A percentile compares a stretch with the other conserved stretches of the same genome.
Evolutionary conservation across 148 eudicot species (phyloP).

Genomic region (Oxyria digyna): DNA sequence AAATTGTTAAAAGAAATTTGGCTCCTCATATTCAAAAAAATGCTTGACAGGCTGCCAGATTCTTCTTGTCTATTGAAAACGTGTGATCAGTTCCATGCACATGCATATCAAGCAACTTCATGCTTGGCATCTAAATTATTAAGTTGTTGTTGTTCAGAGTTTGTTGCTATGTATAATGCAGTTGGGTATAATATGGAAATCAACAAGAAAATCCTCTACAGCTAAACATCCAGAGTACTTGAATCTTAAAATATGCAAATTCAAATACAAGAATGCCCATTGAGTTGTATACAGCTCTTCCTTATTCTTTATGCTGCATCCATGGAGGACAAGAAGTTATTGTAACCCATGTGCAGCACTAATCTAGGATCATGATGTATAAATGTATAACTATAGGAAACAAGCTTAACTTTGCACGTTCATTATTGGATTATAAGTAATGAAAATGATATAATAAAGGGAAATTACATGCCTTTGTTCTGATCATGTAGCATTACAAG

Average conservation of each 20-base stretch:
- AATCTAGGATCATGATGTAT: not conserved
- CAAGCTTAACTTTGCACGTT: not conserved
- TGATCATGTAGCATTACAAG: not conserved
- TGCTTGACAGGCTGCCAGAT: conserved; percentile 4
- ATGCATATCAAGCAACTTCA: not conserved
- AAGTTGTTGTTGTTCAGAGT: not conserved
- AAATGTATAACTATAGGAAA: not conserved
- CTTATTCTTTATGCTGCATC: not conserved
- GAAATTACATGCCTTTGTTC: not conserved
- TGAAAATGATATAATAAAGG: not conserved
- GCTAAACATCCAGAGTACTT: not conserved
- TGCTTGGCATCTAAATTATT: not conserved
- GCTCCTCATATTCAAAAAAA: no score
- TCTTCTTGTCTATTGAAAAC: not conserved
- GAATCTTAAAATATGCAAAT: not conserved
- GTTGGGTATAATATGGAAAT: not conserved
- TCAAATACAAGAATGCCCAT: not conserved
- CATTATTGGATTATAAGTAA: no score
- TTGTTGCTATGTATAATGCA: not conserved
- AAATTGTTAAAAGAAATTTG: no score
- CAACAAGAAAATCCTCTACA: not conserved
- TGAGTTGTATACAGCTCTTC: no score
- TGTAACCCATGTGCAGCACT: not conserved
- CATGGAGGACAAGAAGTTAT: not conserved
- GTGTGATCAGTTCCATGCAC: not conserved